phyloP scores from a whole-genome alignment of 805 yeast genomes.

The Candida insectorum region DNA sequence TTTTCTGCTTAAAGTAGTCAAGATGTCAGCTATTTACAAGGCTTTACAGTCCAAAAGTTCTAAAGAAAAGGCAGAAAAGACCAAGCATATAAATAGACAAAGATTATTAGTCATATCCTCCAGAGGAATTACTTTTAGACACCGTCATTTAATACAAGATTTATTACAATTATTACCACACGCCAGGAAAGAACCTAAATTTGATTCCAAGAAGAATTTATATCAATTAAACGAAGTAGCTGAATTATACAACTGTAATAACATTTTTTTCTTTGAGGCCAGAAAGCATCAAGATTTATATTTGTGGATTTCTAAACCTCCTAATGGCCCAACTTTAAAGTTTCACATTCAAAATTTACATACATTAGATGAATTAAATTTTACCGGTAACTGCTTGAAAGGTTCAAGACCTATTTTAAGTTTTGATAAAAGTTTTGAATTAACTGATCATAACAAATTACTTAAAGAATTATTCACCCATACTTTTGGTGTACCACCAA shows the following conservation, averaged over 20 bases:
- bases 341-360: slow-evolving; percentile 93
- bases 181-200: slow-evolving; percentile 92
- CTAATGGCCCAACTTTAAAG: slow-evolving; percentile 95
- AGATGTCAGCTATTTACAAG: slow-evolving; percentile 47
- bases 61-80: slow-evolving; percentile 41
- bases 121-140: slow-evolving; percentile 92
- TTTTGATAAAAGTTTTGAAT: slow-evolving; percentile 73
- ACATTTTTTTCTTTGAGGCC: slow-evolving; percentile 88
- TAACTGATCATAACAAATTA: slow-evolving; percentile 63
- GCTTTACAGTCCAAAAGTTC: slow-evolving; percentile 45
- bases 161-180: slow-evolving; percentile 81
- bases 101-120: slow-evolving; percentile 86
- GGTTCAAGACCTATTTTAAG: slow-evolving; percentile 94
- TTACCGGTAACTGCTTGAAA: slow-evolving; percentile 92
- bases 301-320: slow-evolving; percentile 93
- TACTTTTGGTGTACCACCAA: slow-evolving; percentile 90
- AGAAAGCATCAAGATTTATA: slow-evolving; percentile 95
- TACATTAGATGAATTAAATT: slow-evolving; percentile 92
- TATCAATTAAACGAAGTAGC: slow-evolving; percentile 92
- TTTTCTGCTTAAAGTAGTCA: slow-evolving; percentile 2
- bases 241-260: slow-evolving; percentile 95
- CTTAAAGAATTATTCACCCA: slow-evolving; percentile 60
- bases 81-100: slow-evolving; percentile 76
- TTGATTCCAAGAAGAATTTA: slow-evolving; percentile 88
- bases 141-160: slow-evolving; percentile 89